Evolutionary conservation across 768 basidiomycete genomes (phyloP).

Genomic region (Harrya chromipes): DNA sequence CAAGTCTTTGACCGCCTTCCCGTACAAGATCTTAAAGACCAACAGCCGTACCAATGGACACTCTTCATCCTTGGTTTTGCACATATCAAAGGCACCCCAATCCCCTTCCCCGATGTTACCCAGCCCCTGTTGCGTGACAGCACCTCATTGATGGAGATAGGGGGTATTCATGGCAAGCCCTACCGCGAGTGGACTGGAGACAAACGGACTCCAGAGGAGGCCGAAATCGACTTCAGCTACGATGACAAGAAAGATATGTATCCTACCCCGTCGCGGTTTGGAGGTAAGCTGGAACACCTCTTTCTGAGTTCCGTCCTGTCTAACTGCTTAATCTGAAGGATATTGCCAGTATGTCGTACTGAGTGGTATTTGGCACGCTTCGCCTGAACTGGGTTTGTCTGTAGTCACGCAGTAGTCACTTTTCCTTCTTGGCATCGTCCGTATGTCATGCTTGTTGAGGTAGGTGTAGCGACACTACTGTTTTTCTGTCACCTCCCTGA

Average conservation of each 20-base stretch:
- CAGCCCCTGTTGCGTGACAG: slow-evolving; percentile 7
- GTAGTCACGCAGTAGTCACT: slow-evolving; percentile 19
- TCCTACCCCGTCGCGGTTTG: slow-evolving; percentile 26
- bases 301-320: too few species aligned
- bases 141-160: slow-evolving; percentile 23
- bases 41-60: slow-evolving; percentile 26
- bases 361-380: too few species aligned
- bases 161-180: slow-evolving; percentile 24
- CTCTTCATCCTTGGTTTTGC: slow-evolving; percentile 25
- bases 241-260: slow-evolving; percentile 23
- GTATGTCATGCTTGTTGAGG: slow-evolving; percentile 28
- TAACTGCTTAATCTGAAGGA: slow-evolving; percentile 7
- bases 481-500: background rate
- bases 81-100: slow-evolving; percentile 10
- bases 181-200: slow-evolving; percentile 26
- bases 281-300: slow-evolving; percentile 13
- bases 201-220: slow-evolving; percentile 13
- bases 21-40: slow-evolving; percentile 16
- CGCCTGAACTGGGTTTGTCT: background rate
- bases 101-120: slow-evolving; percentile 12
- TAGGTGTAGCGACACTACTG: background rate
- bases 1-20: slow-evolving; percentile 20
- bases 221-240: slow-evolving; percentile 15
- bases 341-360: slow-evolving; percentile 25
- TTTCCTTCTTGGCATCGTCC: slow-evolving; percentile 29